phyloP scores from a whole-genome alignment of 169 alveolate genomes.

The Plasmodium vivax region DNA sequence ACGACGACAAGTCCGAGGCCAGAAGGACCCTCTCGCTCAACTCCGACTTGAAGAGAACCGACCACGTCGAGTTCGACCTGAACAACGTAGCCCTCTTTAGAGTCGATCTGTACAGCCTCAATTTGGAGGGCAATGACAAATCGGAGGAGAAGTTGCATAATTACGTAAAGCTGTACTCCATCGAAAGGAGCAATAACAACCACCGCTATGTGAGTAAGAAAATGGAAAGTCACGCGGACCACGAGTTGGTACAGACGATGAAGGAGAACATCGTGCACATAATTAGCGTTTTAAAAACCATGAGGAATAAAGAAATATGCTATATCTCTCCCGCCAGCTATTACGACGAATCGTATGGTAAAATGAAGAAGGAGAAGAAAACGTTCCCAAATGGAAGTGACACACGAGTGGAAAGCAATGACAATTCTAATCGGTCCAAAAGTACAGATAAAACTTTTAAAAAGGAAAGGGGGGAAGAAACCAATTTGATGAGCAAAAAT shows the following conservation, averaged over 20 bases:
- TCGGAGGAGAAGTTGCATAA: constrained; percentile 10
- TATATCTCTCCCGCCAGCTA: constrained; percentile 14
- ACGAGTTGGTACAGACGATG: constrained; percentile 21
- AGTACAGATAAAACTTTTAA: constrained; percentile 48
- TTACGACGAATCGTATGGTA: constrained; percentile 28
- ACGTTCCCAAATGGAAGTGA: not conserved
- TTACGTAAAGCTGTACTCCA: constrained; percentile 25
- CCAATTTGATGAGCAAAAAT: not conserved
- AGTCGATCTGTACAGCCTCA: constrained; percentile 40
- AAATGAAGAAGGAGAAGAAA: constrained; percentile 15
- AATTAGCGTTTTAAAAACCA: constrained; percentile 36
- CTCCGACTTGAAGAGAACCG: constrained; percentile 12
- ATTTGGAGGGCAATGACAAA: not conserved
- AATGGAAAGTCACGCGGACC: constrained; percentile 20
- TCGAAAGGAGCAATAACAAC: constrained; percentile 31
- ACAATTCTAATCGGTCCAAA: constrained; percentile 14
- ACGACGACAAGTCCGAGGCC: constrained; percentile 17
- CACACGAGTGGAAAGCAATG: constrained; percentile 19
- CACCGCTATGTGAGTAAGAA: constrained; percentile 38
- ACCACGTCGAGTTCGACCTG: constrained; percentile 29
- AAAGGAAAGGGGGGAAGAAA: constrained; percentile 27
- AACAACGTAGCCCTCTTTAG: constrained; percentile 52
- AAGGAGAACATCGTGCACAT: constrained; percentile 26
- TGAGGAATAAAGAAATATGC: constrained; percentile 67
- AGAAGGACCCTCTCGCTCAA: not conserved